Base-by-base conservation (phyloP, 2,329 filamentous ascomycete genomes). In the Dothistroma septosporum region DNA sequence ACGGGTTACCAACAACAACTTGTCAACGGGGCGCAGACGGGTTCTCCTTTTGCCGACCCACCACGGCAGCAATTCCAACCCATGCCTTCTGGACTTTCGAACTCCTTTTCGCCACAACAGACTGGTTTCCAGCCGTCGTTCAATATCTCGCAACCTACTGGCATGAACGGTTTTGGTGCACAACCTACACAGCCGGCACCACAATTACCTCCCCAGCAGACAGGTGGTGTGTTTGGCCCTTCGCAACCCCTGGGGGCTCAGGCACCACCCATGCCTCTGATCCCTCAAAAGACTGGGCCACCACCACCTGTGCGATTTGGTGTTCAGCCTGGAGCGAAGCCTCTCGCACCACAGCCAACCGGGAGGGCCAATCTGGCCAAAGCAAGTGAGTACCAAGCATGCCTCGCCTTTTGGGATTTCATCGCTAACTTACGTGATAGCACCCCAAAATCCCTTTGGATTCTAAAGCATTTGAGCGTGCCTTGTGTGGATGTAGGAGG, bases 231-330 rank as follows among this genome's bases (percentile, higher is more conserved):
- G 0, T 70, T 74, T 37, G 71, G 71, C n/a, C 72, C 72, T 33
- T 64, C 63, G 10, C 68, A 70, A 55, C 66, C 69, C 12, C 55
- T 69, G 50, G 64, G 62, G 16, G 35, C 61, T 50, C 62, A 62
- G 47, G 61, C 63, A 53, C 83, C n/a, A 37, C 73, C 80, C 50
- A 79, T 85, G 53, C 87, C 89, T 61, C 77, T 93, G 58, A 77
- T 87, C 64, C 85, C 91, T 50, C 91, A 95, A 74, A 87, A 89
- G 79, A 95, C 91, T 9, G 91, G 91, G 0, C 94, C 94, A 7
- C 82, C 93, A 21, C 94, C 94, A 50, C 86, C 91, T 24, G 88
- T 99, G 19, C 85, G 91, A 61, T 99, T 99, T 74, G 94, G 94
- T 44, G 87, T 96, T 37, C 82, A 85, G 60, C 79, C 82, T 31